Conservation (phyloP, 2,329 filamentous ascomycete species). For the Chalaropsis thielavioides region DNA sequence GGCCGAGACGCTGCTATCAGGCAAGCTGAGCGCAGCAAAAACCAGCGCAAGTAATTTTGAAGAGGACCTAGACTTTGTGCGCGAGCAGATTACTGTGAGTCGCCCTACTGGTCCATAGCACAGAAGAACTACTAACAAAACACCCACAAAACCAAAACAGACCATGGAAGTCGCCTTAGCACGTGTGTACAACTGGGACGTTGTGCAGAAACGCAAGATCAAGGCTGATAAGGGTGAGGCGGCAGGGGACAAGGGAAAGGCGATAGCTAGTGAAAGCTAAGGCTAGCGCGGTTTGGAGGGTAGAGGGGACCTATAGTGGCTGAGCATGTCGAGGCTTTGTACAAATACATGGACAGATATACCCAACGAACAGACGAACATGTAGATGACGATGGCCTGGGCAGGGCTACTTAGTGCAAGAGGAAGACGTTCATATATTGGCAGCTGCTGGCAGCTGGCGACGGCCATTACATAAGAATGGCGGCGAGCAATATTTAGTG, state of each 20-base stretch:
- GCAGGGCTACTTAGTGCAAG: not conserved
- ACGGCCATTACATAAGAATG: no score
- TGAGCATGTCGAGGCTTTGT: not conserved
- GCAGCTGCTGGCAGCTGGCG: not conserved
- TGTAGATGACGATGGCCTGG: not conserved
- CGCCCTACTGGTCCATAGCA: not conserved
- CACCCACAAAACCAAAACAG: slow-evolving; percentile 29
- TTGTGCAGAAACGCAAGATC: slow-evolving; percentile 87
- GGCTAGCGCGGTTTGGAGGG: not conserved
- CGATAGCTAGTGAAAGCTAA: slow-evolving; percentile 22
- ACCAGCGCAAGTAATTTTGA: slow-evolving; percentile 75
- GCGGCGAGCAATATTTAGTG: not conserved
- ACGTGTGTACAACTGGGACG: slow-evolving; percentile 98
- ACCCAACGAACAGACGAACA: not conserved
- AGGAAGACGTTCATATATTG: not conserved
- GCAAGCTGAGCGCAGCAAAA: slow-evolving; percentile 68
- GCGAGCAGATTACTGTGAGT: slow-evolving; percentile 88
- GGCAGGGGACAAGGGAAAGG: slow-evolving; percentile 28
- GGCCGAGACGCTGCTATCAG: slow-evolving; percentile 61
- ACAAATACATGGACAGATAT: not conserved
- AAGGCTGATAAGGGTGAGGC: slow-evolving; percentile 48
- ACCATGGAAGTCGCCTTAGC: slow-evolving; percentile 94
- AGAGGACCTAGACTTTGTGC: slow-evolving; percentile 87
- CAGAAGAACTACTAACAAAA: not conserved
- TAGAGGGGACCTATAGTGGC: no score